A percentile compares a stretch with the other conserved stretches of the same genome.
Conservation (phyloP, 2,329 filamentous ascomycete genomes). For the Apiospora kogelbergensis region DNA sequence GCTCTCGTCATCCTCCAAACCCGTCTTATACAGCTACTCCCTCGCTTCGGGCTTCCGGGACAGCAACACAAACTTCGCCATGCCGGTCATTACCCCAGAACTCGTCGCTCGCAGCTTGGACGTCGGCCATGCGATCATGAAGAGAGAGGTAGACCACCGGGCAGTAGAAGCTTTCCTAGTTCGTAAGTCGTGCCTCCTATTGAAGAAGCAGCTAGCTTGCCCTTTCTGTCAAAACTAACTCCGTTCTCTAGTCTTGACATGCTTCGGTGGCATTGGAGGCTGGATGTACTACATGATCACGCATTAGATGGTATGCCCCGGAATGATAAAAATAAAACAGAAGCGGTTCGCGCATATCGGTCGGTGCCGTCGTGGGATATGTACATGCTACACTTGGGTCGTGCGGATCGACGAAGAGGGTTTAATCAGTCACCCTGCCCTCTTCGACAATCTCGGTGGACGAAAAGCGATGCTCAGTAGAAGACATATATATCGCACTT, state of each 20-base stretch:
- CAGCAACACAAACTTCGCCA: neutral
- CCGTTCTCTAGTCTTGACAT: neutral
- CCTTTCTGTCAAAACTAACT: neutral
- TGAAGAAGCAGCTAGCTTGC: neutral
- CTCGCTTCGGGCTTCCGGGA: neutral
- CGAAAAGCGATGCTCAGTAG: neutral
- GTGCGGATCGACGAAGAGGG: neutral
- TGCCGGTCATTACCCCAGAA: slow-evolving; percentile 1
- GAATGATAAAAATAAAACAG: neutral
- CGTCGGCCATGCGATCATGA: neutral
- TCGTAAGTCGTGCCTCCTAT: neutral
- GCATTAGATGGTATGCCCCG: neutral
- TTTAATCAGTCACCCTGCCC: neutral
- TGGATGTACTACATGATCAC: slow-evolving; percentile 7
- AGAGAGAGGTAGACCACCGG: slow-evolving; percentile 1
- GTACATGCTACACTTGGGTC: neutral
- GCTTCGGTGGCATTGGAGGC: neutral
- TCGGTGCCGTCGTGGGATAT: neutral
- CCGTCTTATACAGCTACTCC: neutral
- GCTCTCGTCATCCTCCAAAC: neutral
- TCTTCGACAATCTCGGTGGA: neutral
- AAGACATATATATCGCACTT: neutral
- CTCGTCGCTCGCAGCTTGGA: neutral
- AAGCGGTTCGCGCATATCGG: neutral
- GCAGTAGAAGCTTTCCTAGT: neutral